Conservation (phyloP, 169 alveolate species). For the Plasmodium vivax region DNA sequence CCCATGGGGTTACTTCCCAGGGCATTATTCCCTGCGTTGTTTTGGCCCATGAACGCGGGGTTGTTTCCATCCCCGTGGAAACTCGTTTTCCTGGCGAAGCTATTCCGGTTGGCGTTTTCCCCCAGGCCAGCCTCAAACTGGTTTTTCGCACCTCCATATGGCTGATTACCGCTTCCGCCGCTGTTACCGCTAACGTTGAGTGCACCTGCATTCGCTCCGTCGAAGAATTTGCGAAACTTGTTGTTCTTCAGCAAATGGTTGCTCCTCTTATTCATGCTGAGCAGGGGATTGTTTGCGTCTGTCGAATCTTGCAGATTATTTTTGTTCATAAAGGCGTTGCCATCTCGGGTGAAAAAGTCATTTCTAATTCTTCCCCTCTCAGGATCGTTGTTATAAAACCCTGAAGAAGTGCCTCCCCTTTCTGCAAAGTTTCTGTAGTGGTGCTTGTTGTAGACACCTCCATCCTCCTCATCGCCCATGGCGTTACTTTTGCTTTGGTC, state of each 20-base stretch:
- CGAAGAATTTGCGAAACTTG: slow-evolving; percentile 2
- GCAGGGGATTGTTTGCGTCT: slow-evolving; percentile 1
- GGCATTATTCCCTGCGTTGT: neutral
- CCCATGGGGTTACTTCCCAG: neutral
- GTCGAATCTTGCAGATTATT: neutral
- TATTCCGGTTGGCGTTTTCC: neutral
- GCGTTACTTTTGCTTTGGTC: neutral
- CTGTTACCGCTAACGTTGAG: neutral
- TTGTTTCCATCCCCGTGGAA: neutral
- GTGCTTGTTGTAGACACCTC: neutral
- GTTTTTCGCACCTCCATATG: neutral
- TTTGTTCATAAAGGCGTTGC: neutral
- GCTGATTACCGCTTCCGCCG: neutral
- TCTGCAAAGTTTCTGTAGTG: neutral
- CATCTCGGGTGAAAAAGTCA: slow-evolving; percentile 27
- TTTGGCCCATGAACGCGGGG: neutral
- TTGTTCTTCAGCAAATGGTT: neutral
- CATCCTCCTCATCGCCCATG: neutral
- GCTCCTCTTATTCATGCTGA: slow-evolving; percentile 9
- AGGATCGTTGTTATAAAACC: neutral
- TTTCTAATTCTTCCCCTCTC: slow-evolving; percentile 8
- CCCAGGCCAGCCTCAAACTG: neutral
- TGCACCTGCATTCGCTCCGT: neutral
- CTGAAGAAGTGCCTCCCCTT: neutral
- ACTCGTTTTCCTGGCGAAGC: neutral